Percentiles rank a stretch among this genome's conserved stretches.
Conservation (phyloP, 805 yeast genomes). For the Myxozyma neotropica region DNA sequence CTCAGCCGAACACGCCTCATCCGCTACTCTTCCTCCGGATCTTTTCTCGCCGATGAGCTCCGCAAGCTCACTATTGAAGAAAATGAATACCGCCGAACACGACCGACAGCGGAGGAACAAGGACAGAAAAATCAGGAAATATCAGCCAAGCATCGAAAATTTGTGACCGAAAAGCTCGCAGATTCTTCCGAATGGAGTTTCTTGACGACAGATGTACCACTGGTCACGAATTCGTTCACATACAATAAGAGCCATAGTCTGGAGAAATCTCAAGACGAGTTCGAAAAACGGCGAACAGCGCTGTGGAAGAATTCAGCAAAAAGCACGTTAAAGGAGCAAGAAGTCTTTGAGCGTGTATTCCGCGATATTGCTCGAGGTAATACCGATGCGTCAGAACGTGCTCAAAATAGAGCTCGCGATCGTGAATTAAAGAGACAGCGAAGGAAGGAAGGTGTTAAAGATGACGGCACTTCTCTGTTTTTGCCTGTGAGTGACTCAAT, state of each 20-base stretch:
- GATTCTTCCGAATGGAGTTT: constrained; percentile 1
- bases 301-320: constrained; percentile 15
- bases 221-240: neutral
- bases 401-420: neutral
- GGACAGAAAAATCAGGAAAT: neutral
- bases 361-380: constrained; percentile 15
- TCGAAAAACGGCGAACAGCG: neutral
- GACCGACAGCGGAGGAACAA: neutral
- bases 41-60: constrained; percentile 9
- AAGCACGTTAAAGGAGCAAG: constrained; percentile 21
- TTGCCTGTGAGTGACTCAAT: neutral
- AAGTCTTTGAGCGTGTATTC: constrained; percentile 22
- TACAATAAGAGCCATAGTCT: neutral
- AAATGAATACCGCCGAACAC: neutral
- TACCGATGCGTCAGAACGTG: neutral
- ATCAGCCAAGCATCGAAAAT: neutral
- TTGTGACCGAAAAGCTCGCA: neutral
- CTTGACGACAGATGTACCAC: neutral
- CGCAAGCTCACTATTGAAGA: neutral
- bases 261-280: neutral
- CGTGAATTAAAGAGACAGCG: neutral
- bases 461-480: neutral
- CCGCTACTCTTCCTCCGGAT: neutral
- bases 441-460: neutral
- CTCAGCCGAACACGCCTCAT: neutral